Conservation (phyloP, 176 grass and related monocot genomes). For the Metroxylon sagu region DNA sequence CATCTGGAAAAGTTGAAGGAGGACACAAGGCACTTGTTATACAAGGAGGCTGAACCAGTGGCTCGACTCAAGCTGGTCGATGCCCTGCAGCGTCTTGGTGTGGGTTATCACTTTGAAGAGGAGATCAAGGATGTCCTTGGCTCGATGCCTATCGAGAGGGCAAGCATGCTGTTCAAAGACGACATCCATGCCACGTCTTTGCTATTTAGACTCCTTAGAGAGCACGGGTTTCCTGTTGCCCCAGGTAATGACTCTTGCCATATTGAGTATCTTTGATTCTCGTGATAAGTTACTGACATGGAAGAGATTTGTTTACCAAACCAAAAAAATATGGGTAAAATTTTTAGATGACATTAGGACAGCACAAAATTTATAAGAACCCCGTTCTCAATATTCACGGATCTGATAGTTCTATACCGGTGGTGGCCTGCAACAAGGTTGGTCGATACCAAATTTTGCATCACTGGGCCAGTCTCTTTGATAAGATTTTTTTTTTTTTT, state of each 20-base stretch:
- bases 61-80: slow-evolving; percentile 16
- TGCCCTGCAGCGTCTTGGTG: slow-evolving; percentile 32
- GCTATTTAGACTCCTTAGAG: slow-evolving; percentile 39
- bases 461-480: too few species aligned
- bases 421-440: too few species aligned
- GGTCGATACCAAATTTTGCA: too few species aligned
- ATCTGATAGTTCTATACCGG: too few species aligned
- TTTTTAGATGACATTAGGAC: too few species aligned
- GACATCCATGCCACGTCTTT: slow-evolving; percentile 20
- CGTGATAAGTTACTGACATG: too few species aligned
- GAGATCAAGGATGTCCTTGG: slow-evolving; percentile 30
- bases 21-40: slow-evolving; percentile 13
- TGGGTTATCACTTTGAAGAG: slow-evolving; percentile 38
- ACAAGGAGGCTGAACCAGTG: neutral
- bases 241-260: slow-evolving; percentile 19
- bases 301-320: too few species aligned
- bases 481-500: too few species aligned
- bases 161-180: slow-evolving; percentile 1
- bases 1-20: slow-evolving; percentile 7
- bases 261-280: too few species aligned
- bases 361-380: too few species aligned
- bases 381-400: too few species aligned
- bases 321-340: too few species aligned
- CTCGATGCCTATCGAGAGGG: neutral
- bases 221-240: slow-evolving; percentile 17